These are phyloP conservation scores for Pseudocercospora macadamiae DNA, from an alignment of 2,329 filamentous ascomycete species.

Conservation along the genomic window DNA sequence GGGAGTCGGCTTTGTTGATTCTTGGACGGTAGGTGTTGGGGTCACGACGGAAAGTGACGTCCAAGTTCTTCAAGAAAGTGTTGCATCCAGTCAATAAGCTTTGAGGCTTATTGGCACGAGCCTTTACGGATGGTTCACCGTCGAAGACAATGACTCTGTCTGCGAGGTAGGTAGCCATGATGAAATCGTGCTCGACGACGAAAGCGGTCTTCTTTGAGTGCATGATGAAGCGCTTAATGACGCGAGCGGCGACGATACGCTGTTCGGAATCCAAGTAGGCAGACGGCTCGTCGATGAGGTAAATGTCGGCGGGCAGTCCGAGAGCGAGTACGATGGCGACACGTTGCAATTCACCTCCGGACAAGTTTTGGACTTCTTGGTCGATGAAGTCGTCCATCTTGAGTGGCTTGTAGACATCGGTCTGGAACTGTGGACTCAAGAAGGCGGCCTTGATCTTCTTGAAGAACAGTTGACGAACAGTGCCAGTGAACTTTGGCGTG, in stretches of 20 bases:
- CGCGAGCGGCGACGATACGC: slow-evolving; percentile 93
- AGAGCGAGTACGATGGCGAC: slow-evolving; percentile 97
- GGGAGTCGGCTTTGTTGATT: slow-evolving; percentile 96
- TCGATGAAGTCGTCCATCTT: slow-evolving; percentile 99
- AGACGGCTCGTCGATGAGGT: slow-evolving; percentile 96
- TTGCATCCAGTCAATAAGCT: slow-evolving; percentile 95
- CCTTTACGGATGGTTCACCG: slow-evolving; percentile 83
- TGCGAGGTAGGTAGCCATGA: slow-evolving; percentile 83
- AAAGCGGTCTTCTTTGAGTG: slow-evolving; percentile 99
- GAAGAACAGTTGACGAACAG: slow-evolving; percentile 97
- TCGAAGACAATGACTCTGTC: slow-evolving; percentile 99
- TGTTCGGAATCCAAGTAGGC: slow-evolving; percentile 99
- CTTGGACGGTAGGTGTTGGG: slow-evolving; percentile 93
- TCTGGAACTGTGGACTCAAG: slow-evolving; percentile 97
- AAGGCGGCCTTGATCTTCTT: slow-evolving; percentile 99
- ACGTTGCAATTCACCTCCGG: slow-evolving; percentile 98
- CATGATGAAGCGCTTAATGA: slow-evolving; percentile 99
- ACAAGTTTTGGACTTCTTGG: slow-evolving; percentile 98
- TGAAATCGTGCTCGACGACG: slow-evolving; percentile 99
- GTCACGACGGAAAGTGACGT: slow-evolving; percentile 98
- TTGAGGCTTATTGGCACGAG: slow-evolving; percentile 87
- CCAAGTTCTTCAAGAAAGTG: slow-evolving; percentile 90
- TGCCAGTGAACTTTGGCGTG: slow-evolving; percentile 96
- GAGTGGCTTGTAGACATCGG: slow-evolving; percentile 98
- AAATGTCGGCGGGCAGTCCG: slow-evolving; percentile 94